Evolutionary conservation across 257 asterid species (phyloP).

Genomic region (Nicotiana benthamiana): DNA sequence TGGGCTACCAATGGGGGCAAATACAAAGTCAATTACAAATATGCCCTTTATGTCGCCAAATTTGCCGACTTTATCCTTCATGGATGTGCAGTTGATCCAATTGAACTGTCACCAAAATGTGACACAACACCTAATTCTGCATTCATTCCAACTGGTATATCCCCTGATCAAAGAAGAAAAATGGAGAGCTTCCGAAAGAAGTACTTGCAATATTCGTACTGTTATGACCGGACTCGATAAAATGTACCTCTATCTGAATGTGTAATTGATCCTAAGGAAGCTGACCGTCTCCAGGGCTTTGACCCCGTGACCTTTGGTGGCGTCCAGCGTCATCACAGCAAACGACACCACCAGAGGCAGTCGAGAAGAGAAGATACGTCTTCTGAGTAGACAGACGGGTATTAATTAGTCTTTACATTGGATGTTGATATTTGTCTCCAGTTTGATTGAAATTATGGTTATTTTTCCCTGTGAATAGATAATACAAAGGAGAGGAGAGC

Average conservation of each 20-base stretch:
- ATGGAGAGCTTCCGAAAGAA: slow-evolving; percentile 52
- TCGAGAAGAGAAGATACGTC: slow-evolving; percentile 7
- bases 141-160: slow-evolving; percentile 25
- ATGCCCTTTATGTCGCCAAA: slow-evolving; percentile 61
- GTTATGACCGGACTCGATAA: slow-evolving; percentile 65
- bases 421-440: background rate
- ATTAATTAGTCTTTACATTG: background rate
- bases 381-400: slow-evolving; percentile 21
- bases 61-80: slow-evolving; percentile 68
- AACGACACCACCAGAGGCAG: slow-evolving; percentile 37
- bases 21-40: slow-evolving; percentile 60
- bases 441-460: background rate
- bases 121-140: slow-evolving; percentile 14
- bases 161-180: slow-evolving; percentile 28
- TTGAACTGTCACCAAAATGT: slow-evolving; percentile 34
- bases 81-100: slow-evolving; percentile 64
- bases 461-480: slow-evolving; percentile 36
- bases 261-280: slow-evolving; percentile 40
- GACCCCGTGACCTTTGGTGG: slow-evolving; percentile 71
- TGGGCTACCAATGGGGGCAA: slow-evolving; percentile 91
- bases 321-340: slow-evolving; percentile 31
- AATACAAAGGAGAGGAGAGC: slow-evolving; percentile 9
- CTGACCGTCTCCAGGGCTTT: slow-evolving; percentile 40
- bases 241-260: slow-evolving; percentile 50
- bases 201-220: slow-evolving; percentile 65